phyloP scores from a whole-genome alignment of 805 yeast species.

The Myxozyma melibiosi region DNA sequence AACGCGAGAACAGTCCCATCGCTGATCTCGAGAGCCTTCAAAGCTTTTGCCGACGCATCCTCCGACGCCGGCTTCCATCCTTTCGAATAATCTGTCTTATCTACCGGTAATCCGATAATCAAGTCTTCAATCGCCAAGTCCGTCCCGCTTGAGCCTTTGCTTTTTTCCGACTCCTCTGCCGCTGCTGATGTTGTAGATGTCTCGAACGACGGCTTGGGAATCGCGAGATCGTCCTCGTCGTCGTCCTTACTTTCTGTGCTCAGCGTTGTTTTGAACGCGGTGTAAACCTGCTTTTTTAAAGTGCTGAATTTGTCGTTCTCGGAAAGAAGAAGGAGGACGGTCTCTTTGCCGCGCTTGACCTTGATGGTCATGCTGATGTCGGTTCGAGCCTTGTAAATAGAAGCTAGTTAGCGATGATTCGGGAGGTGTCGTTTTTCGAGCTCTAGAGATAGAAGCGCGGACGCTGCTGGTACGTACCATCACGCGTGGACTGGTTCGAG shows the following conservation, averaged over 20 bases:
- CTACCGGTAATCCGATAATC: conserved; percentile 20
- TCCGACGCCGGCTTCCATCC: conserved; percentile 20
- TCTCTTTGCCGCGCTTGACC: conserved; percentile 22
- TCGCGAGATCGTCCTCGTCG: conserved; percentile 8
- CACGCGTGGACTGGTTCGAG: too few species aligned
- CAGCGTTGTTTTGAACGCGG: conserved; percentile 17
- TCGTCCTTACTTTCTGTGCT: background rate
- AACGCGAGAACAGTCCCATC: conserved; percentile 24
- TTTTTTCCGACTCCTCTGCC: background rate
- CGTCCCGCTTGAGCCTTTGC: background rate
- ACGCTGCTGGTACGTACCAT: too few species aligned
- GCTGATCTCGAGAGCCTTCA: conserved; percentile 18
- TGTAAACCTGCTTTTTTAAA: conserved; percentile 8
- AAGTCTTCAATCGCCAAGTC: conserved; percentile 8
- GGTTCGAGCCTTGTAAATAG: background rate
- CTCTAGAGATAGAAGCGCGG: too few species aligned
- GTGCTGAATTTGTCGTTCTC: conserved; percentile 8
- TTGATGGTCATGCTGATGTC: conserved; percentile 16
- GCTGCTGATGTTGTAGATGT: conserved; percentile 3
- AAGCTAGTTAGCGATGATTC: too few species aligned
- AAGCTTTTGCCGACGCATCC: background rate
- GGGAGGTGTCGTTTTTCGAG: too few species aligned
- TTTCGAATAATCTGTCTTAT: conserved; percentile 20
- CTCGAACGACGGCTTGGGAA: conserved; percentile 30
- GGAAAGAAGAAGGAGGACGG: conserved; percentile 16